These are phyloP conservation scores for Bipolaris victoriae DNA, from an alignment of 2,329 filamentous ascomycete species.

Conservation along the genomic window DNA sequence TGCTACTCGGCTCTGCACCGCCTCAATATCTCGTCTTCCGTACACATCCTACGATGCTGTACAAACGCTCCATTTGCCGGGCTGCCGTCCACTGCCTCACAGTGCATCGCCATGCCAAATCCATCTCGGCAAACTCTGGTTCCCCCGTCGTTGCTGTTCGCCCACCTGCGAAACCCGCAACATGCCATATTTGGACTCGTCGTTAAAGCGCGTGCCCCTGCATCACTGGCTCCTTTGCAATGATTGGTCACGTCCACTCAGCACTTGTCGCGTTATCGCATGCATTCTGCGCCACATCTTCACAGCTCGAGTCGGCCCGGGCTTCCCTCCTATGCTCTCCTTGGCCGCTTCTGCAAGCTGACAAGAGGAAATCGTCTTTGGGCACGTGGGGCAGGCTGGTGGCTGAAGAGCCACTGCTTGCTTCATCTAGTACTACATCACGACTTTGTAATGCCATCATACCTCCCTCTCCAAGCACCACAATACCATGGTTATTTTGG, in stretches of 20 bases:
- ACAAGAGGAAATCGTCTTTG: background rate
- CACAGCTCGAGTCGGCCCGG: background rate
- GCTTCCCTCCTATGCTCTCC: background rate
- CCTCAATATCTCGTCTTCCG: background rate
- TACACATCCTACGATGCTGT: background rate
- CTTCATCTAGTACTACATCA: background rate
- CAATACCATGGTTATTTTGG: background rate
- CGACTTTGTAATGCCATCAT: too few relatives aligned
- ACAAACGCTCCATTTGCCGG: background rate
- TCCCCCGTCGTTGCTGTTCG: background rate
- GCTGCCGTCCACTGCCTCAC: background rate
- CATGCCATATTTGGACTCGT: conserved; percentile 3
- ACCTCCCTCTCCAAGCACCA: background rate
- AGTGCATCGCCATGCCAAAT: background rate
- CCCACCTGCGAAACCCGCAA: conserved; percentile 1
- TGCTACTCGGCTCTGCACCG: conserved; percentile 4
- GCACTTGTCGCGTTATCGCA: conserved; percentile 3
- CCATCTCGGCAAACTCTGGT: background rate
- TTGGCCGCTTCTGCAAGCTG: background rate
- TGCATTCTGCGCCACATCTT: conserved; percentile 9
- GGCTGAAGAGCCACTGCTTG: background rate
- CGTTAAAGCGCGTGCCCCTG: conserved; percentile 14
- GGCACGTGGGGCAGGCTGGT: background rate
- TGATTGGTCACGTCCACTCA: conserved; percentile 1
- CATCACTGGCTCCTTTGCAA: background rate